These are phyloP conservation scores for Alternaria tenuissima DNA, from an alignment of 2,329 filamentous ascomycete species.

Conservation along the genomic window DNA sequence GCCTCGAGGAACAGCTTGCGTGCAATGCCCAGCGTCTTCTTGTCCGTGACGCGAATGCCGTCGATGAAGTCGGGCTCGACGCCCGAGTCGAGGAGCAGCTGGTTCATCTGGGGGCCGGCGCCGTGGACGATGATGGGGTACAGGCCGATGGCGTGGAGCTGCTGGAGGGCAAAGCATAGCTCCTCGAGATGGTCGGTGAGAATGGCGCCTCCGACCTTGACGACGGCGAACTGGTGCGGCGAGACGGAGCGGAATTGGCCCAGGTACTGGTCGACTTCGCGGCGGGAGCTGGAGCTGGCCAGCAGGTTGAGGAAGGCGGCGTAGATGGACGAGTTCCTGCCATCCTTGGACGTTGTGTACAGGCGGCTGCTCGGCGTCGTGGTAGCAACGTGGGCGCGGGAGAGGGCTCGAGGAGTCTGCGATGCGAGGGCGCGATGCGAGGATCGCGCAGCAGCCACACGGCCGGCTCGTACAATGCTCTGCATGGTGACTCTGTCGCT, in stretches of 20 bases:
- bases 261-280: slow-evolving; percentile 96
- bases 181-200: slow-evolving; percentile 93
- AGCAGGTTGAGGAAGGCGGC: slow-evolving; percentile 88
- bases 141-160: slow-evolving; percentile 92
- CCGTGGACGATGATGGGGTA: slow-evolving; percentile 97
- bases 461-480: slow-evolving; percentile 50
- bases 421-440: slow-evolving; percentile 45
- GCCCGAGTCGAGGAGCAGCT: slow-evolving; percentile 85
- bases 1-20: slow-evolving; percentile 94
- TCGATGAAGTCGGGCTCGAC: slow-evolving; percentile 97
- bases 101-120: slow-evolving; percentile 93
- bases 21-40: slow-evolving; percentile 90
- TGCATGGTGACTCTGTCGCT: slow-evolving; percentile 46
- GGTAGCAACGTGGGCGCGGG: slow-evolving; percentile 44
- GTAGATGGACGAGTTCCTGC: slow-evolving; percentile 48
- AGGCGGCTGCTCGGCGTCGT: slow-evolving; percentile 36
- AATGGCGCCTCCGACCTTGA: slow-evolving; percentile 97
- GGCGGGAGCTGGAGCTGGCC: slow-evolving; percentile 94
- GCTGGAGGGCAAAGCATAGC: slow-evolving; percentile 85
- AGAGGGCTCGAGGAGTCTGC: slow-evolving; percentile 37
- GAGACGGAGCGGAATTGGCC: slow-evolving; percentile 97
- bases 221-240: slow-evolving; percentile 96
- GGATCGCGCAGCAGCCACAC: slow-evolving; percentile 47
- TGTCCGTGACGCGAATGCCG: slow-evolving; percentile 93
- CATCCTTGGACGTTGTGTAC: slow-evolving; percentile 46